A percentile compares a stretch with the other conserved stretches of the same genome.
Evolutionary conservation across 78 protist species (phyloP).

Genomic region (Emiliania huxleyi): DNA sequence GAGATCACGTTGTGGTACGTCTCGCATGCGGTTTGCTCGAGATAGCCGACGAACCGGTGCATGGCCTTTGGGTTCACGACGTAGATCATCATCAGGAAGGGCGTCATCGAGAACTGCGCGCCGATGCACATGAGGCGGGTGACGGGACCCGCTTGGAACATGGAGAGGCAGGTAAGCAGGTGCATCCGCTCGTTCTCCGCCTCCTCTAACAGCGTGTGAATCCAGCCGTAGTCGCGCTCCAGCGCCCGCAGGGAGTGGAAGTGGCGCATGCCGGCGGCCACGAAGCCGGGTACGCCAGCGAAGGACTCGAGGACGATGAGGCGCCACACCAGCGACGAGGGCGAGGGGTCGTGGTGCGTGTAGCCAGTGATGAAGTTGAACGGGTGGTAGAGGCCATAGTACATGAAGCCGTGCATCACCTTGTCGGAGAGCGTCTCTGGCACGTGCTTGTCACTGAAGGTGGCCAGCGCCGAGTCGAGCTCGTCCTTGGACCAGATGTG

Average conservation of each 20-base stretch:
- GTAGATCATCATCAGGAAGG: background rate
- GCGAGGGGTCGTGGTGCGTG: background rate
- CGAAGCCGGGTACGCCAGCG: conserved; percentile 82
- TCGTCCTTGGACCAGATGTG: conserved; percentile 26
- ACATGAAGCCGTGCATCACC: background rate
- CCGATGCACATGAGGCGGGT: background rate
- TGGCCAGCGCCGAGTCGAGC: background rate
- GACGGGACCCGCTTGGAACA: background rate
- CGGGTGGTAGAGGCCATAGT: background rate
- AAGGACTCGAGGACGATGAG: conserved; percentile 64
- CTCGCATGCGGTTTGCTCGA: conserved; percentile 47
- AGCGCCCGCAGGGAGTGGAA: conserved; percentile 72
- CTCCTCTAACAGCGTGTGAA: conserved; percentile 61
- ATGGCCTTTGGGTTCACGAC: background rate
- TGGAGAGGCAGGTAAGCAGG: conserved; percentile 67
- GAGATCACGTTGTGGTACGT: conserved; percentile 47
- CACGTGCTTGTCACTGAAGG: background rate
- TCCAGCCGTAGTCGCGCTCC: conserved; percentile 71
- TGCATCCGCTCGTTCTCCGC: conserved; percentile 91
- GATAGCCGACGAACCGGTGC: conserved; percentile 80
- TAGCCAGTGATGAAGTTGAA: conserved; percentile 19
- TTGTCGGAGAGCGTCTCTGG: background rate
- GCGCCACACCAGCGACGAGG: conserved; percentile 12
- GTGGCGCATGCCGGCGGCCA: conserved; percentile 81
- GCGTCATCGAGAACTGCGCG: background rate